A percentile compares a stretch with the other conserved stretches of the same genome.
Evolutionary conservation across 2,329 filamentous ascomycete genomes (phyloP).

Genomic region (Claviceps quebecensis): DNA sequence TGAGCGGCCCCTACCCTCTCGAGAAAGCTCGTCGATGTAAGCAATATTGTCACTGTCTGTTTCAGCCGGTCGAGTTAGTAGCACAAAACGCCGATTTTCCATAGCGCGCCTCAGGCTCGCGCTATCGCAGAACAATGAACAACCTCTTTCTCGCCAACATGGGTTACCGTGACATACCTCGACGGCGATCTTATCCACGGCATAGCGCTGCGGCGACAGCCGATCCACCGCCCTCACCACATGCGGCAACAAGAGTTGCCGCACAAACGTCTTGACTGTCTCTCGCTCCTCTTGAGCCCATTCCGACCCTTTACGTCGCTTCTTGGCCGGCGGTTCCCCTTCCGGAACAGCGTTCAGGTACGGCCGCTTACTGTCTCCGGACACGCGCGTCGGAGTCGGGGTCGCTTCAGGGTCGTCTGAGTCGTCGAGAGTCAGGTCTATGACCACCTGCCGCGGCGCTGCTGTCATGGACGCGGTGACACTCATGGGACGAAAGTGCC

Average conservation of each 20-base stretch:
- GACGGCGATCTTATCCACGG: constrained; percentile 15
- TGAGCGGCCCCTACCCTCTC: constrained; percentile 12
- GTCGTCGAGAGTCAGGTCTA: constrained; percentile 14
- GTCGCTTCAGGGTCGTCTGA: not conserved
- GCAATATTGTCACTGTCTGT: constrained; percentile 14
- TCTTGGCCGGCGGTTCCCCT: constrained; percentile 18
- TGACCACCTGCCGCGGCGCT: constrained; percentile 13
- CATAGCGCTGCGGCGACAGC: constrained; percentile 13
- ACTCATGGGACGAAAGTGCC: constrained; percentile 12
- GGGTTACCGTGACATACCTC: constrained; percentile 12
- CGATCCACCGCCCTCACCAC: constrained; percentile 13
- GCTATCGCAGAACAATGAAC: not conserved
- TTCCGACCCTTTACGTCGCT: constrained; percentile 14
- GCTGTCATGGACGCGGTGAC: constrained; percentile 15
- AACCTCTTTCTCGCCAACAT: too few species aligned
- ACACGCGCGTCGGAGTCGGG: not conserved
- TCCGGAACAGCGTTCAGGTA: not conserved
- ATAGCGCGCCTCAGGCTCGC: too few species aligned
- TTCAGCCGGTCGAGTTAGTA: not conserved
- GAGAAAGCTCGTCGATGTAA: constrained; percentile 11
- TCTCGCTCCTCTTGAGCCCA: constrained; percentile 4
- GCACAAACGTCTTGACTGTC: constrained; percentile 14
- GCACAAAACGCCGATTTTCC: not conserved
- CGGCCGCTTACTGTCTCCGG: not conserved
- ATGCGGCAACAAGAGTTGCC: constrained; percentile 19